Evolutionary conservation across 805 yeast species (phyloP), one percentile per base, ranked within the genome.

Genomic region (Maudiozyma saulgeensis): DNA sequence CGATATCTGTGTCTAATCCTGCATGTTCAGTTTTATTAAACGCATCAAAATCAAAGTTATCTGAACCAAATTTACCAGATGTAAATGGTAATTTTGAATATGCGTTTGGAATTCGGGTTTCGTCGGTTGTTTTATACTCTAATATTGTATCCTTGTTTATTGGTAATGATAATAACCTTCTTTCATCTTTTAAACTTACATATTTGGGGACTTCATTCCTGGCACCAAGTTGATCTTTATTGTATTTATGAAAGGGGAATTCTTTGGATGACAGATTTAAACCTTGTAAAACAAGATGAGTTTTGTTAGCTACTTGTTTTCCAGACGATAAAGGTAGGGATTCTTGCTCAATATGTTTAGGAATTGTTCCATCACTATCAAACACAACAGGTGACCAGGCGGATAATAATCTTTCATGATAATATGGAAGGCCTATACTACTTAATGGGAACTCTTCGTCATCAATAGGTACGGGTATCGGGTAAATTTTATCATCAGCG

Each of bases 1-100:
- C 87, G 11, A 84, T 75, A 60, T 89, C 93, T 9, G 89, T 83
- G 64, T 93, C 98, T n/a, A 91, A 71, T 0, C 98, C 97, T 1
- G 97, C 79, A 49, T 72, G 82, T 1, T 60, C 53, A 0, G 97
- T 85, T 39, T 74, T 73, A 62, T 91, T 91, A 70, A 84, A 91
- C 58, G 81, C 84, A 48, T 78, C 82, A 63, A 93, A 91, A 68
- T 91, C 96, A 68, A 93, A 93, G 64, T 89, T 96, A 56, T 84
- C 88, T 31, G 93, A 89, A 26, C 99, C 99, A 66, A 88, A 91
- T 58, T 79, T 82, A 49, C 95, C 85, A 65, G 90, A 91, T 41
- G 83, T 77, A 48, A 91, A 86, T 51, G 83, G 85, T 43, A 87
- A 71, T 56, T 81, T 79, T 40, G 81, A 72, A 68, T 84, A 91